Evolutionary conservation across 2,329 filamentous ascomycete genomes (phyloP).

Genomic region (Colletotrichum falcatum): DNA sequence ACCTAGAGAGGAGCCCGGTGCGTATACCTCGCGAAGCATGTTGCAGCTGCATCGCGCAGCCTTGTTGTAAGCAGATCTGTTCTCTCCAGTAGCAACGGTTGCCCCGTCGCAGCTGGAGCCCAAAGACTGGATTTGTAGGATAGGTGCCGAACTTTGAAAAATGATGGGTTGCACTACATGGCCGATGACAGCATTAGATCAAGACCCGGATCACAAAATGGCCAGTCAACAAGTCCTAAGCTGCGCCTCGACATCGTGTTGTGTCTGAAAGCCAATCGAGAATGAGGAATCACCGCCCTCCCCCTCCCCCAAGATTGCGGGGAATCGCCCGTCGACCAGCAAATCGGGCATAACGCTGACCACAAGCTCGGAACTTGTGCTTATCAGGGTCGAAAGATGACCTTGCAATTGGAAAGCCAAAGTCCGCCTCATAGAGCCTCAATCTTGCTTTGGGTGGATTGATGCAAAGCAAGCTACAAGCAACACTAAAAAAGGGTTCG

Average conservation of each 20-base stretch:
- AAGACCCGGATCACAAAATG: slow-evolving; percentile 14
- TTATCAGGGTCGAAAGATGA: neutral
- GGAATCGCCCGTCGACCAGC: slow-evolving; percentile 1
- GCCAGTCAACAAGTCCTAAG: slow-evolving; percentile 20
- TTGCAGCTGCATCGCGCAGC: neutral
- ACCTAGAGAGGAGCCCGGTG: no score
- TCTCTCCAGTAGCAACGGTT: neutral
- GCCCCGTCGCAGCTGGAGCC: neutral
- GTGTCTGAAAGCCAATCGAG: neutral
- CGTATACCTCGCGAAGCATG: neutral
- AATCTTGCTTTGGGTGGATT: no score
- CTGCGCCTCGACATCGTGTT: neutral
- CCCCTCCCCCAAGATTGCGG: slow-evolving; percentile 2
- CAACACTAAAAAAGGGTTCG: no score
- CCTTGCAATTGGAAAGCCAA: neutral
- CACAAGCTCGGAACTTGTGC: neutral
- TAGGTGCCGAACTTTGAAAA: neutral
- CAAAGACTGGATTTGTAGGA: neutral
- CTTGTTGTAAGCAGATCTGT: neutral
- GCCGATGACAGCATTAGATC: slow-evolving; percentile 11
- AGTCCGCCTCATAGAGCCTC: no score
- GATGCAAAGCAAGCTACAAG: no score
- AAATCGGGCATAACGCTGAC: neutral
- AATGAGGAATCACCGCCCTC: neutral
- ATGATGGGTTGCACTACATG: slow-evolving; percentile 17